Base-by-base conservation (phyloP, 2,329 filamentous ascomycete genomes). In the Penicillium sp. region DNA sequence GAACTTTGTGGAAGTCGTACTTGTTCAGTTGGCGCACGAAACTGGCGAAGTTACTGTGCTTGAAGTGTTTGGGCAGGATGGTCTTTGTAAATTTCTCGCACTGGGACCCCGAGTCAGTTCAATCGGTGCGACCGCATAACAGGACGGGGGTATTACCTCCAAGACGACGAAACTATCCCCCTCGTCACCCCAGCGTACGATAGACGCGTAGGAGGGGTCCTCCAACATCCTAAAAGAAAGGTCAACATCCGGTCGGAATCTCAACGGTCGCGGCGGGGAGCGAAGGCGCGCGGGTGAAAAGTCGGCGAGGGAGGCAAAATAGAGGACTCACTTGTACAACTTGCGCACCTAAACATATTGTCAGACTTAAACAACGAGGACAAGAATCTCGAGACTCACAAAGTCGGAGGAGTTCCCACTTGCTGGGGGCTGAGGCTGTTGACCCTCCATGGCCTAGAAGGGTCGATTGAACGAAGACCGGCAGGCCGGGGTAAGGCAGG, bases 11-110 rank as follows among this genome's bases (percentile, higher is more conserved):
- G 64, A 99, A 99, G 69, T 96, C 92, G 73, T 96, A 97, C 71
- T 97, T 97, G 78, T 97, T 97, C 52, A 97, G 78, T 71, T 97
- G 92, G 42, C 92, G 88, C 52, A 97, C 92, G 69, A 97, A 97
- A 74, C 91, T 96, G 26, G 92, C 92, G 77, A 97, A 97, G 72
- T 97, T 97, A 82, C 91, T 96, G 76, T 97, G 94, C 75, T 99
- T 99, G 80, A 99, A 99, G 67, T 97, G 91, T 70, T 97, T 97
- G 2, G 94, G 94, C 13, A 99, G 84, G 64, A 99, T 96, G 32
- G 90, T 89, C 72, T 97, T 96, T 18, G 94, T 97, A 68, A 99
- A 99, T 73, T 96, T 96, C 72, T 97, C 93, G 73, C 95, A 96
- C 93, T 97, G 71, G 21, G 52, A n/a, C 29, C 23, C 45, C 41